Conservation (phyloP, 169 alveolate species). For the Cryptosporidium andersoni region DNA sequence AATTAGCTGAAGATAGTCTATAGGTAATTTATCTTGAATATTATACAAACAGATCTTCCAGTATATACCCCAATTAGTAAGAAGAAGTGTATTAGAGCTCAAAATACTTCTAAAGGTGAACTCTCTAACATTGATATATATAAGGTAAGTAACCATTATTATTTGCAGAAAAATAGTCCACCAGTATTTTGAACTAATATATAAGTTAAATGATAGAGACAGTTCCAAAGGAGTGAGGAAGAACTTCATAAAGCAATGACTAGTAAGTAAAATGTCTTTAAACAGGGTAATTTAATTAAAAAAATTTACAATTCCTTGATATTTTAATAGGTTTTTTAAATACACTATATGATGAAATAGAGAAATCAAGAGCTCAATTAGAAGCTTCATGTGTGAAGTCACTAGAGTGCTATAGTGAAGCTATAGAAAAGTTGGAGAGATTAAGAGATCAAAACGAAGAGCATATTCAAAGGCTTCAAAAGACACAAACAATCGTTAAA, state of each 20-base stretch:
- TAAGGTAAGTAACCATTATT: slow-evolving; percentile 28
- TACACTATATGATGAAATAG: slow-evolving; percentile 57
- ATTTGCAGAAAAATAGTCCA: neutral
- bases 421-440: slow-evolving; percentile 36
- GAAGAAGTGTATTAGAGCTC: slow-evolving; percentile 21
- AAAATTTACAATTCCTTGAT: neutral
- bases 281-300: neutral
- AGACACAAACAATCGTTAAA: slow-evolving; percentile 45
- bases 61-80: slow-evolving; percentile 16
- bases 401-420: slow-evolving; percentile 35
- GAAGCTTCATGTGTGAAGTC: slow-evolving; percentile 57
- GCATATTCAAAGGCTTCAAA: slow-evolving; percentile 25
- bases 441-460: slow-evolving; percentile 46
- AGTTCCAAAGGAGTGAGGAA: slow-evolving; percentile 32
- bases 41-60: neutral
- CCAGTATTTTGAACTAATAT: neutral
- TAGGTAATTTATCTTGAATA: too few species aligned
- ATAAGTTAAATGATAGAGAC: slow-evolving; percentile 4
- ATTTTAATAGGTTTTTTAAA: slow-evolving; percentile 21
- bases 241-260: slow-evolving; percentile 59
- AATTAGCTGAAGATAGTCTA: too few species aligned
- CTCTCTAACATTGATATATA: slow-evolving; percentile 14
- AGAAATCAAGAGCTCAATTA: slow-evolving; percentile 51
- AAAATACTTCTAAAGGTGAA: neutral
- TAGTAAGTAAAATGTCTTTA: slow-evolving; percentile 19